These are phyloP conservation scores for Samsoniella hepiali DNA, from an alignment of 2,329 filamentous ascomycete genomes.

Conservation along the genomic window DNA sequence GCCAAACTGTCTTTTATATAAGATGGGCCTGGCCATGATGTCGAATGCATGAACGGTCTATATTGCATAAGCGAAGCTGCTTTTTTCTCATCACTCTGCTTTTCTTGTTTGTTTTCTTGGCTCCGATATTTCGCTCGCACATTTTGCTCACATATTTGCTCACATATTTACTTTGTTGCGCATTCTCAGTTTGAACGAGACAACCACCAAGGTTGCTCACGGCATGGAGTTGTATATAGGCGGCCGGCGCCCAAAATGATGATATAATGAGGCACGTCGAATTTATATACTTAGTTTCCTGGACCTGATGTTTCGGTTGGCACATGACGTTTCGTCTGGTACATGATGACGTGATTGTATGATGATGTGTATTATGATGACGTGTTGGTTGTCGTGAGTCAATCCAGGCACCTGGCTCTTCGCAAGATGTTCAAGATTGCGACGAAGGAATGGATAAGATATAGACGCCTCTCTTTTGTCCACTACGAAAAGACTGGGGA, in stretches of 20 bases:
- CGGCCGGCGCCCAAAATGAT: slow-evolving; percentile 5
- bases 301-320: not conserved
- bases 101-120: not conserved
- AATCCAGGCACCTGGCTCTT: too few relatives aligned
- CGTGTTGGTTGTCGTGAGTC: too few relatives aligned
- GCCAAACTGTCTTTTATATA: slow-evolving; percentile 15
- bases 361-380: too few relatives aligned
- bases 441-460: not conserved
- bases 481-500: too few relatives aligned
- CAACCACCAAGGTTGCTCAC: not conserved
- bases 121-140: not conserved
- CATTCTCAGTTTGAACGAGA: not conserved
- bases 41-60: slow-evolving; percentile 11
- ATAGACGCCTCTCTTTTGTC: not conserved
- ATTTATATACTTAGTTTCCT: not conserved
- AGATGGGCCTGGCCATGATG: not conserved
- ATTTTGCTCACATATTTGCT: not conserved
- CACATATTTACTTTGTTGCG: not conserved
- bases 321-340: too few relatives aligned
- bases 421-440: not conserved
- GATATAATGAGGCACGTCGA: not conserved
- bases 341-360: too few relatives aligned
- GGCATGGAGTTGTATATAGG: slow-evolving; percentile 10
- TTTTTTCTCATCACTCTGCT: not conserved
- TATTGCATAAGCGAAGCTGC: slow-evolving; percentile 17